Percentiles rank a stretch among this genome's conserved stretches.
phyloP scores from a whole-genome alignment of 2,329 filamentous ascomycete species.

The Fusarium armeniacum region DNA sequence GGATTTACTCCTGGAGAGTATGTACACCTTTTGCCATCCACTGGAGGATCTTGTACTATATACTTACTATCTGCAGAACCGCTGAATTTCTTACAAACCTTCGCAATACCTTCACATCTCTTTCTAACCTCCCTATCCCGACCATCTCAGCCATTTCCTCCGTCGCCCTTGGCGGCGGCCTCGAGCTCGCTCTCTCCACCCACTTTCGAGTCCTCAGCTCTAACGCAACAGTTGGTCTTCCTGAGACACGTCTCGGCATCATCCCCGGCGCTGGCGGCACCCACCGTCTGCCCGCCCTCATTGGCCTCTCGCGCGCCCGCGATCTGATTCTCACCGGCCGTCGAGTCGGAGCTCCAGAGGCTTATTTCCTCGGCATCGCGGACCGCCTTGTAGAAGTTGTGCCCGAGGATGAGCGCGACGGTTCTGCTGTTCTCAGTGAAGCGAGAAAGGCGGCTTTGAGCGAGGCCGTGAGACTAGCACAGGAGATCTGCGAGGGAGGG shows the following conservation, averaged over 20 bases:
- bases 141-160: slow-evolving; percentile 91
- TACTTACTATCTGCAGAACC: slow-evolving; percentile 68
- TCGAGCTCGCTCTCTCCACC: slow-evolving; percentile 91
- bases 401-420: slow-evolving; percentile 65
- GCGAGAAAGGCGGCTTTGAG: slow-evolving; percentile 78
- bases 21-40: slow-evolving; percentile 49
- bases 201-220: slow-evolving; percentile 90
- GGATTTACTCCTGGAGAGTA: slow-evolving; percentile 84
- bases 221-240: slow-evolving; percentile 82
- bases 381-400: slow-evolving; percentile 89
- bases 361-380: slow-evolving; percentile 91
- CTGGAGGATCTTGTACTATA: slow-evolving; percentile 7
- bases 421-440: slow-evolving; percentile 62
- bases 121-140: slow-evolving; percentile 84
- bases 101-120: slow-evolving; percentile 78
- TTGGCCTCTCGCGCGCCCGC: slow-evolving; percentile 85
- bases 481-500: slow-evolving; percentile 89
- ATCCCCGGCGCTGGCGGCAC: slow-evolving; percentile 96
- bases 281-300: slow-evolving; percentile 83
- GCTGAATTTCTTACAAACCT: slow-evolving; percentile 82
- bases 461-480: slow-evolving; percentile 82
- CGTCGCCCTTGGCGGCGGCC: slow-evolving; percentile 89
- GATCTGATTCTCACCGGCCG: slow-evolving; percentile 93
- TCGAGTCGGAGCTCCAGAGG: slow-evolving; percentile 84
- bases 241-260: slow-evolving; percentile 93